These are phyloP conservation scores for Closterium sp. DNA, from an alignment of 139 green algal species.

Conservation along the genomic window DNA sequence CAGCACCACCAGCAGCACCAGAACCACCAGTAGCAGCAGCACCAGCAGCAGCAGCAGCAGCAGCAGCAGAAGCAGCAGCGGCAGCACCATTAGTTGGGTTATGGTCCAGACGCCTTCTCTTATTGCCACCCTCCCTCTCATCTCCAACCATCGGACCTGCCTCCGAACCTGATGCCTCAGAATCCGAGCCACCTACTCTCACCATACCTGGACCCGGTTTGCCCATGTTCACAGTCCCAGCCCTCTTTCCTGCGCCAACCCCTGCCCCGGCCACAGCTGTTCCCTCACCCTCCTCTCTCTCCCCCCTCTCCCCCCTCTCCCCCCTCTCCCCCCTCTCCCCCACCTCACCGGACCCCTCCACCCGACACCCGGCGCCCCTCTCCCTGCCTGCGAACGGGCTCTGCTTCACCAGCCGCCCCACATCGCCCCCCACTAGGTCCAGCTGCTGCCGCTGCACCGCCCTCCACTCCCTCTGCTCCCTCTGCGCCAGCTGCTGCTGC, in stretches of 20 bases:
- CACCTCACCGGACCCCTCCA: background rate
- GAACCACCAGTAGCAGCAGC: too few species aligned
- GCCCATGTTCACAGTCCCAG: background rate
- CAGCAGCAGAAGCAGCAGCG: too few species aligned
- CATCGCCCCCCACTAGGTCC: background rate
- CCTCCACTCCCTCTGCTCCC: background rate
- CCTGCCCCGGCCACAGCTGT: background rate
- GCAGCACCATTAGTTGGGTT: too few species aligned
- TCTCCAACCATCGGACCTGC: background rate
- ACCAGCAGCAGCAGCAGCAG: too few species aligned
- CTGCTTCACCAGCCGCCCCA: background rate
- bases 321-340: background rate
- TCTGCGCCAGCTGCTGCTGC: background rate
- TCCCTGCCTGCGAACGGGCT: background rate
- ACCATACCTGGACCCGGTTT: background rate
- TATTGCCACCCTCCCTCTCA: background rate
- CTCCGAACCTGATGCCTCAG: background rate
- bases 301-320: background rate
- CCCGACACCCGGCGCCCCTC: background rate
- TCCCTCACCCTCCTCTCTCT: background rate
- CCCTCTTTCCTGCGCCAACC: background rate
- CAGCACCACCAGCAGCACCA: too few species aligned
- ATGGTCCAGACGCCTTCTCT: background rate
- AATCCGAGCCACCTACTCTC: background rate
- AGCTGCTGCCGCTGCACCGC: background rate